A percentile compares a stretch with the other conserved stretches of the same genome.
phyloP scores from a whole-genome alignment of 1,284 basidiomycete genomes.

The Psilocybe mexicana region DNA sequence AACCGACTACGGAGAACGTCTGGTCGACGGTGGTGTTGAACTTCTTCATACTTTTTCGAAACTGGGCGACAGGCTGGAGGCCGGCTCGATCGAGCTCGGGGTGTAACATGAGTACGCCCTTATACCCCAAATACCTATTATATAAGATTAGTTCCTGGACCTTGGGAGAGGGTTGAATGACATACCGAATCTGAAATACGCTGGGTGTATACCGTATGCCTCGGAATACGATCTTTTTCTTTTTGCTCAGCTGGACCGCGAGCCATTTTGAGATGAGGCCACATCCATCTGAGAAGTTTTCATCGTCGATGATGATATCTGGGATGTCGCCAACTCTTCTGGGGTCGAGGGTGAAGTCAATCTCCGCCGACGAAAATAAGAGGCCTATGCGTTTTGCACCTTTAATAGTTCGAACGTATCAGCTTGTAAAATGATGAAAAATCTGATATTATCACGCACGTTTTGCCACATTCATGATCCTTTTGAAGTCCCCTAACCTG shows the following conservation, averaged over 20 bases:
- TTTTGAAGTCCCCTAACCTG: constrained; percentile 53
- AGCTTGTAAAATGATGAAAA: background rate
- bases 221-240: constrained; percentile 55
- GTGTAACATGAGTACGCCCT: constrained; percentile 67
- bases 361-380: constrained; percentile 61
- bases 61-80: constrained; percentile 46
- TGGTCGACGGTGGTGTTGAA: constrained; percentile 53
- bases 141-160: background rate
- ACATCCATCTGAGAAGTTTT: constrained; percentile 67
- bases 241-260: constrained; percentile 50
- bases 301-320: constrained; percentile 56
- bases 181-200: constrained; percentile 62
- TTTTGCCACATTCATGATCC: constrained; percentile 64
- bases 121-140: constrained; percentile 58
- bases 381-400: constrained; percentile 68
- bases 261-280: constrained; percentile 57
- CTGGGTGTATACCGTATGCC: constrained; percentile 56
- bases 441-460: constrained; percentile 35
- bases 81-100: constrained; percentile 49
- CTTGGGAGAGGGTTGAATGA: background rate
- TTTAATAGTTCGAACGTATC: constrained; percentile 23
- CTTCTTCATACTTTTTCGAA: constrained; percentile 69
- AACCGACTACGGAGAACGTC: constrained; percentile 64
- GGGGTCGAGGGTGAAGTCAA: constrained; percentile 57
- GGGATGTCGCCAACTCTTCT: constrained; percentile 51